Evolutionary conservation across 2,329 filamentous ascomycete species (phyloP).

Genomic region (Curvularia sp.): DNA sequence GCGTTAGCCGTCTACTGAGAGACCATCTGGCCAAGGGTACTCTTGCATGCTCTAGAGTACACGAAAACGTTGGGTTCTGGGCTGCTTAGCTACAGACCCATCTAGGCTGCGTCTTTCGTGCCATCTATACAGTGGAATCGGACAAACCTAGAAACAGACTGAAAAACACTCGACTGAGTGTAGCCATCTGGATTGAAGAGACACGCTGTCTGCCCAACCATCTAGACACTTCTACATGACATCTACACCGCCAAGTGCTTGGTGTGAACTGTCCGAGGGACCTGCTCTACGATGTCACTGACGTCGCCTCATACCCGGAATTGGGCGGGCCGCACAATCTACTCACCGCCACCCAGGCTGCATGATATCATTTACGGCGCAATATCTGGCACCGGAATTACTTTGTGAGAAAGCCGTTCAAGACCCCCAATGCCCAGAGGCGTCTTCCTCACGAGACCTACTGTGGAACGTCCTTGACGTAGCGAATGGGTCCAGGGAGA

Average conservation of each 20-base stretch:
- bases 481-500: conserved; percentile 2
- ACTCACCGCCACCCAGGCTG: background rate
- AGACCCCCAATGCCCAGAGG: conserved; percentile 4
- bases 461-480: conserved; percentile 13
- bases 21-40: background rate
- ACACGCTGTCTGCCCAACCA: background rate
- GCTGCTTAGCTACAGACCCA: background rate
- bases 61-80: background rate
- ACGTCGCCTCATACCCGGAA: background rate
- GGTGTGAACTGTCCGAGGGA: background rate
- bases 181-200: background rate
- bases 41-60: background rate
- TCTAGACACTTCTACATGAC: background rate
- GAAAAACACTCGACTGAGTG: background rate
- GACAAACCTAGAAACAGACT: background rate
- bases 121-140: background rate
- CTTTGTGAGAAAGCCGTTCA: background rate
- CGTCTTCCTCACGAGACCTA: conserved; percentile 10
- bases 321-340: conserved; percentile 1
- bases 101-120: background rate
- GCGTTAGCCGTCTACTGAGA: background rate
- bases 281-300: background rate
- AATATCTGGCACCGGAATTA: conserved; percentile 11
- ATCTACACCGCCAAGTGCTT: background rate
- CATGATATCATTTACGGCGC: conserved; percentile 7